A percentile compares a stretch with the other conserved stretches of the same genome.
phyloP scores from a whole-genome alignment of 129 eudicot genomes.

The Artemisia annua region DNA sequence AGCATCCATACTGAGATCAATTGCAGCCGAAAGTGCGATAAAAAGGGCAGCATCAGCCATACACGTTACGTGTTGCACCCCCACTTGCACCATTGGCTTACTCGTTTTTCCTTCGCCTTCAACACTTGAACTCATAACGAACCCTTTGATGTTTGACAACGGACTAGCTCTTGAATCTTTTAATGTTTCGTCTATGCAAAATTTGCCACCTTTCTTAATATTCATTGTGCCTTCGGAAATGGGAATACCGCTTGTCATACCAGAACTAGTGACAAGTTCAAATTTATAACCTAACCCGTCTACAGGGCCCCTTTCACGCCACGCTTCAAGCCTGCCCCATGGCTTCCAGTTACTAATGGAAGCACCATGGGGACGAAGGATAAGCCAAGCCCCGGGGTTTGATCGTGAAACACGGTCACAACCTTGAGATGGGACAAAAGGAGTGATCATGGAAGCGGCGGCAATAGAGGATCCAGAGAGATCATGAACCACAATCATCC shows the following conservation, averaged over 20 bases:
- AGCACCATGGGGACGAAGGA: conserved; percentile 79
- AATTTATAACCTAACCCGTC: conserved; percentile 85
- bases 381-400: conserved; percentile 97
- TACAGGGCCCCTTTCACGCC: conserved; percentile 82
- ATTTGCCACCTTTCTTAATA: conserved; percentile 74
- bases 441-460: conserved; percentile 96
- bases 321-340: conserved; percentile 97
- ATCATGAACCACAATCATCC: conserved; percentile 86
- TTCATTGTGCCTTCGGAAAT: conserved; percentile 83
- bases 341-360: conserved; percentile 83
- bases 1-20: conserved; percentile 95
- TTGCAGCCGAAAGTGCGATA: conserved; percentile 88
- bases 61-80: conserved; percentile 82
- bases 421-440: conserved; percentile 90
- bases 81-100: conserved; percentile 76
- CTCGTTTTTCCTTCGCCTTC: conserved; percentile 87
- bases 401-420: conserved; percentile 84
- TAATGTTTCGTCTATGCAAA: conserved; percentile 57
- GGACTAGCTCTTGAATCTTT: conserved; percentile 46
- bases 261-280: conserved; percentile 65
- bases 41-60: conserved; percentile 93
- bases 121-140: conserved; percentile 81
- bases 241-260: conserved; percentile 62
- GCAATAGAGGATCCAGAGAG: conserved; percentile 92
- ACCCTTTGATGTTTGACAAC: conserved; percentile 54